A percentile compares a stretch with the other conserved stretches of the same genome.
Conservation (phyloP, 2,329 filamentous ascomycete species). For the Claviceps digitariae region DNA sequence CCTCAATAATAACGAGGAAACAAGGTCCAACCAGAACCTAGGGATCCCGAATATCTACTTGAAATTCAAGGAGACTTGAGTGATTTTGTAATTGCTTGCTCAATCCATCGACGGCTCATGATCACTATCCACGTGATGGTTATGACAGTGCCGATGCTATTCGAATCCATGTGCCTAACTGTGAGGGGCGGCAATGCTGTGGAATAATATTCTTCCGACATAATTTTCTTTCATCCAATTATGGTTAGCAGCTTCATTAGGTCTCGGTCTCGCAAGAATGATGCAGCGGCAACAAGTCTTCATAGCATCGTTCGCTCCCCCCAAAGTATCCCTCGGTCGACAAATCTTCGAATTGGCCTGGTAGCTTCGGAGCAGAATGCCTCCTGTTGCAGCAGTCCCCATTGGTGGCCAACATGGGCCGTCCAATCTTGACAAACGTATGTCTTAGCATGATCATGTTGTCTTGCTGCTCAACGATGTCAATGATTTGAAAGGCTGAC, state of each 20-base stretch:
- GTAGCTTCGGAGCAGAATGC: constrained; percentile 15
- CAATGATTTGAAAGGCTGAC: background rate
- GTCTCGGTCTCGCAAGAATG: background rate
- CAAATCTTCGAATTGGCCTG: background rate
- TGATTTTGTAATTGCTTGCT: background rate
- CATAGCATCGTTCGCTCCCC: background rate
- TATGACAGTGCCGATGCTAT: constrained; percentile 12
- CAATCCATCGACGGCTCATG: constrained; percentile 16
- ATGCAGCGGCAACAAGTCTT: background rate
- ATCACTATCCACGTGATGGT: constrained; percentile 22
- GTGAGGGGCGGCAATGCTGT: constrained; percentile 11
- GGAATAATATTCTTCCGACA: constrained; percentile 17
- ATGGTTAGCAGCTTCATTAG: background rate
- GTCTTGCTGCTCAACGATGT: background rate
- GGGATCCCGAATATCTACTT: background rate
- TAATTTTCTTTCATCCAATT: constrained; percentile 13
- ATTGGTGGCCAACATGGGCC: constrained; percentile 30
- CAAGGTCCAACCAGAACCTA: background rate
- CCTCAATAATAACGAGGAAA: background rate
- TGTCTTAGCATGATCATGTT: constrained; percentile 6
- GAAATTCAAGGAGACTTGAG: background rate
- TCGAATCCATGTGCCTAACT: constrained; percentile 12
- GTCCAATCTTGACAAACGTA: constrained; percentile 43
- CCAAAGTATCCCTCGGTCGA: background rate
- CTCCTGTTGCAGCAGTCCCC: constrained; percentile 26